Percentiles rank a stretch among this genome's conserved stretches.
Conservation (phyloP, 1,284 basidiomycete genomes). For the Leccinum griseonigrum region DNA sequence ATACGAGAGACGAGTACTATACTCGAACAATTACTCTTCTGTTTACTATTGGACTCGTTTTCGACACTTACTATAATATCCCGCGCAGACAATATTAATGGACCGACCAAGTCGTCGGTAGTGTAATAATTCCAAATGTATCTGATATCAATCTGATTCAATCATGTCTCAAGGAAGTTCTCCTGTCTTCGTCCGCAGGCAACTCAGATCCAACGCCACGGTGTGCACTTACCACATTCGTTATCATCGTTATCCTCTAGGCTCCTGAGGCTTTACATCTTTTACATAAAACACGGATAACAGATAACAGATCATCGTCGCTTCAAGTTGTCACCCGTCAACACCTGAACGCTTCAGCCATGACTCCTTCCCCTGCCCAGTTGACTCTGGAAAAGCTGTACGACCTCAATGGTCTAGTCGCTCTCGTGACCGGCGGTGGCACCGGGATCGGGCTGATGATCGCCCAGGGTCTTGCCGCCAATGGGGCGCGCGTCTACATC, state of each 20-base stretch:
- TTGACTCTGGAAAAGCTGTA: conserved; percentile 44
- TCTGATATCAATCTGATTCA: neutral
- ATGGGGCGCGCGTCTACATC: conserved; percentile 83
- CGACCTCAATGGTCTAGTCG: conserved; percentile 59
- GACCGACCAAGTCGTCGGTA: conserved; percentile 6
- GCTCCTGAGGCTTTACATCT: neutral
- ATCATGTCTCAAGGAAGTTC: too few species aligned
- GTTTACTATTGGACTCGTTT: neutral
- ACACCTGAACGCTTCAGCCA: conserved; percentile 6
- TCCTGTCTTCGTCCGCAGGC: too few species aligned
- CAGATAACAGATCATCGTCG: neutral
- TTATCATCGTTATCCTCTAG: neutral
- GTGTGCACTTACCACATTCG: neutral
- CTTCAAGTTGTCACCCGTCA: neutral
- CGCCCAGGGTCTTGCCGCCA: conserved; percentile 68
- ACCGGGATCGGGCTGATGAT: conserved; percentile 81
- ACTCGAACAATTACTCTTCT: conserved; percentile 3
- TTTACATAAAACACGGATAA: neutral
- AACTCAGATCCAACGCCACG: neutral
- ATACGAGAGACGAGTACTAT: conserved; percentile 2
- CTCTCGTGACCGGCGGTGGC: conserved; percentile 78
- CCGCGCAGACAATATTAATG: conserved; percentile 1
- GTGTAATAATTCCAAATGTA: conserved; percentile 9
- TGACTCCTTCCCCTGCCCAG: conserved; percentile 21
- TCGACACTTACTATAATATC: conserved; percentile 5